phyloP scores from a whole-genome alignment of 2,329 filamentous ascomycete genomes.

The Zymoseptoria tritici region DNA sequence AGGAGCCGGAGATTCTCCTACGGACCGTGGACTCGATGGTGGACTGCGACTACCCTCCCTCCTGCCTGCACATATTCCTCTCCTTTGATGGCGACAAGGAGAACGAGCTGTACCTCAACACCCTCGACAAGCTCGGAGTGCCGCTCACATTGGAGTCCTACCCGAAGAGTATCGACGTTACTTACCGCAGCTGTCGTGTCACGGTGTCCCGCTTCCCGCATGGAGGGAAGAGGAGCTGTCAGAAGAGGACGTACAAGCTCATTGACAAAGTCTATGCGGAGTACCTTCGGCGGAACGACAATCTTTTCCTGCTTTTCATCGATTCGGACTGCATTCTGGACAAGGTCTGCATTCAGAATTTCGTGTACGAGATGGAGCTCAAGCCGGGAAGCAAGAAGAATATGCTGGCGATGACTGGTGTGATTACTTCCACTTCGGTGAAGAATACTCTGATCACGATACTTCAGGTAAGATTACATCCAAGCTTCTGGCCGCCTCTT shows the following conservation, averaged over 20 bases:
- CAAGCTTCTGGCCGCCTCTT: neutral
- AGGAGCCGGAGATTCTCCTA: conserved; percentile 74
- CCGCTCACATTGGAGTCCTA: conserved; percentile 68
- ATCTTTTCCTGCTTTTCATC: conserved; percentile 92
- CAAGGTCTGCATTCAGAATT: conserved; percentile 86
- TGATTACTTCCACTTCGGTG: conserved; percentile 88
- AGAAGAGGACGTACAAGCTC: conserved; percentile 86
- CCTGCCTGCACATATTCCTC: conserved; percentile 88
- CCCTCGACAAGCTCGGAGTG: conserved; percentile 76
- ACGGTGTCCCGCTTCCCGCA: conserved; percentile 90
- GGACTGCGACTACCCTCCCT: conserved; percentile 84
- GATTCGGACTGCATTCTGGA: conserved; percentile 96
- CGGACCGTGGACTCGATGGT: conserved; percentile 87
- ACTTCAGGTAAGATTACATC: conserved; percentile 51
- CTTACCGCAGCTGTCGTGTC: conserved; percentile 72
- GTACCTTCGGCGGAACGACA: conserved; percentile 80
- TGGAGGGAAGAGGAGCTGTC: conserved; percentile 82
- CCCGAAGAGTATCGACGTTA: conserved; percentile 83
- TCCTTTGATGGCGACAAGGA: conserved; percentile 90
- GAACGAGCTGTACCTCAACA: conserved; percentile 81
- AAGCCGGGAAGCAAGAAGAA: conserved; percentile 85
- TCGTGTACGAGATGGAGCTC: conserved; percentile 97
- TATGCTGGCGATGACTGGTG: conserved; percentile 95
- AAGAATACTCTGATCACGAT: conserved; percentile 85
- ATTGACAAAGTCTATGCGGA: conserved; percentile 88